Evolutionary conservation across 225 moss, liverwort and hornwort species (phyloP).

Genomic region (Rhytidiadelphus loreus): DNA sequence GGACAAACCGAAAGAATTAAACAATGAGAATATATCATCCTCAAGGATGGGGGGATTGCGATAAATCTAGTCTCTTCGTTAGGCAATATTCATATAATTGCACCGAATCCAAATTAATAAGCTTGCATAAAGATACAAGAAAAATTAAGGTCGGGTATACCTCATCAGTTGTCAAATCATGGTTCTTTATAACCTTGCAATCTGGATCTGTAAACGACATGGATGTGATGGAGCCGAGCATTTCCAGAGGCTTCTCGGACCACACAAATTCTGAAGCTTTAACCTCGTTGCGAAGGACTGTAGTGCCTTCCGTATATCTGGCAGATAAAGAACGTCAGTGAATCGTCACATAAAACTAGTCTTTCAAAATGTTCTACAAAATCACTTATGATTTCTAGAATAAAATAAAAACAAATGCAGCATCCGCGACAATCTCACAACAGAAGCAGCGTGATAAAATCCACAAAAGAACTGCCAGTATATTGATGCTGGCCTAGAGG

Average conservation of each 20-base stretch:
- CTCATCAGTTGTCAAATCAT: conserved; percentile 74
- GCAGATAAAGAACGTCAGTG: neutral
- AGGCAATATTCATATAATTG: neutral
- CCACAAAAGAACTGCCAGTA: neutral
- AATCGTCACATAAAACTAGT: neutral
- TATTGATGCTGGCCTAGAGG: neutral
- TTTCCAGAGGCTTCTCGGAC: conserved; percentile 89
- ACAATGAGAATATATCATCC: neutral
- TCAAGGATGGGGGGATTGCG: neutral
- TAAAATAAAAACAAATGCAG: neutral
- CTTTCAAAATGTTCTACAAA: neutral
- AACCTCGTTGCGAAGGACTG: conserved; percentile 74
- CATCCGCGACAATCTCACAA: neutral
- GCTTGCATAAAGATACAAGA: neutral
- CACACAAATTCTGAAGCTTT: conserved; percentile 73
- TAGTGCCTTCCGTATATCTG: conserved; percentile 86
- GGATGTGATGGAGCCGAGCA: conserved; percentile 80
- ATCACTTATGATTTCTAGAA: neutral
- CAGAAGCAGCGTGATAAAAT: neutral
- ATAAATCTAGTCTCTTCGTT: neutral
- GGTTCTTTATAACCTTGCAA: conserved; percentile 37
- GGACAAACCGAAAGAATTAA: neutral
- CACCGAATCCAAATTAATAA: neutral
- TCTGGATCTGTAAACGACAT: conserved; percentile 56
- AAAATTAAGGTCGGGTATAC: conserved; percentile 8